A percentile compares a stretch with the other conserved stretches of the same genome.
Conservation (phyloP, 1,284 basidiomycete genomes). For the Entoloma clypeatum region DNA sequence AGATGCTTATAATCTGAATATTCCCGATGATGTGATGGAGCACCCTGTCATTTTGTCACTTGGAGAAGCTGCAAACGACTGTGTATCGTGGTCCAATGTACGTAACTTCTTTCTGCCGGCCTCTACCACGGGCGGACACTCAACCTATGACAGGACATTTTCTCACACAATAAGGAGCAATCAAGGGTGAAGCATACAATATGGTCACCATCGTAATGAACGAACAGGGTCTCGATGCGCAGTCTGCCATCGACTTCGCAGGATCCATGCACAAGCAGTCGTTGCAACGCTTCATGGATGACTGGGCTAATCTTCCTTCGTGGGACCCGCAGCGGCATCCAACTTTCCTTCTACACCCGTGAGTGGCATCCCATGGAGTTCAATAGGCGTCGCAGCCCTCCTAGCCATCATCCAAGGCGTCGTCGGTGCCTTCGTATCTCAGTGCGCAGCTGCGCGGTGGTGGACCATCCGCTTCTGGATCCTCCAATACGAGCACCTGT, state of each 20-base stretch:
- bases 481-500: no score
- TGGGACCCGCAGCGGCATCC: no score
- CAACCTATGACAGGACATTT: conserved; percentile 48
- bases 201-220: conserved; percentile 65
- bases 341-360: no score
- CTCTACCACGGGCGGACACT: conserved; percentile 19
- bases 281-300: conserved; percentile 51
- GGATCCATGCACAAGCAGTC: conserved; percentile 55
- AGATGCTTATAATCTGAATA: conserved; percentile 52
- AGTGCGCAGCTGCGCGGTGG: no score
- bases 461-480: no score
- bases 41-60: conserved; percentile 48
- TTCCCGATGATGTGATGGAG: conserved; percentile 62
- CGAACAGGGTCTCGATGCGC: conserved; percentile 50
- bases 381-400: no score
- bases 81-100: conserved; percentile 63
- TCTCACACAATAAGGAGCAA: conserved; percentile 67
- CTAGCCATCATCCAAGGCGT: no score
- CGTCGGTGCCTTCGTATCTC: no score
- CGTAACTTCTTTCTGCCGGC: conserved; percentile 24
- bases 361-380: no score
- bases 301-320: conserved; percentile 46
- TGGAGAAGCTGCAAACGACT: conserved; percentile 55
- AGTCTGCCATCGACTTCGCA: conserved; percentile 55
- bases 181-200: conserved; percentile 61